phyloP scores from a whole-genome alignment of 2,329 filamentous ascomycete genomes.

The Teratosphaeria destructans region DNA sequence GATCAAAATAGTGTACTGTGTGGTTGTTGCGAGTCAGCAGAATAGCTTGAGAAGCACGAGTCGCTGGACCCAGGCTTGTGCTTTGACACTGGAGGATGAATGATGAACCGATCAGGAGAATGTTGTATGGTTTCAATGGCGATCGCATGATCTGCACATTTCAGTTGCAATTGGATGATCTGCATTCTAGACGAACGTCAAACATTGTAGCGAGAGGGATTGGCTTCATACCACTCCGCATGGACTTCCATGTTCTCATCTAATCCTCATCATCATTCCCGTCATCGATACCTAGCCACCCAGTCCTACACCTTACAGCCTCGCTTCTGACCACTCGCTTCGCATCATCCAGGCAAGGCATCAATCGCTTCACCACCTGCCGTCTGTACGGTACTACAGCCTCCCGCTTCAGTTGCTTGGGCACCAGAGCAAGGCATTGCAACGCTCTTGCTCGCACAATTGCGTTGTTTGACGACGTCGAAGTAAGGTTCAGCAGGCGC shows the following conservation, averaged over 20 bases:
- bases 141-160: not conserved
- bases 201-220: not conserved
- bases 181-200: not conserved
- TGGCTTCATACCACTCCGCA: not conserved
- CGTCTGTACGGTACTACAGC: constrained; percentile 47
- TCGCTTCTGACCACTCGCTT: constrained; percentile 53
- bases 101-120: not conserved
- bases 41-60: not conserved
- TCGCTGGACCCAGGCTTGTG: too few species aligned
- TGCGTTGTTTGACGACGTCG: constrained; percentile 20
- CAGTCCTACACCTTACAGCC: constrained; percentile 50
- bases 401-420: constrained; percentile 38
- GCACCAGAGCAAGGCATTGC: constrained; percentile 38
- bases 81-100: too few species aligned
- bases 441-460: constrained; percentile 39
- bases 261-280: constrained; percentile 40
- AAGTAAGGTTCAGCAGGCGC: constrained; percentile 42
- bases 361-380: constrained; percentile 47
- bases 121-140: too few species aligned
- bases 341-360: constrained; percentile 48
- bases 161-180: too few species aligned
- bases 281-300: constrained; percentile 51
- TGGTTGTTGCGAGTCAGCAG: not conserved
- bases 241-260: not conserved
- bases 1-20: not conserved